Evolutionary conservation across 2,329 filamentous ascomycete species (phyloP).

Genomic region (Chrysosphaeria jannelii): DNA sequence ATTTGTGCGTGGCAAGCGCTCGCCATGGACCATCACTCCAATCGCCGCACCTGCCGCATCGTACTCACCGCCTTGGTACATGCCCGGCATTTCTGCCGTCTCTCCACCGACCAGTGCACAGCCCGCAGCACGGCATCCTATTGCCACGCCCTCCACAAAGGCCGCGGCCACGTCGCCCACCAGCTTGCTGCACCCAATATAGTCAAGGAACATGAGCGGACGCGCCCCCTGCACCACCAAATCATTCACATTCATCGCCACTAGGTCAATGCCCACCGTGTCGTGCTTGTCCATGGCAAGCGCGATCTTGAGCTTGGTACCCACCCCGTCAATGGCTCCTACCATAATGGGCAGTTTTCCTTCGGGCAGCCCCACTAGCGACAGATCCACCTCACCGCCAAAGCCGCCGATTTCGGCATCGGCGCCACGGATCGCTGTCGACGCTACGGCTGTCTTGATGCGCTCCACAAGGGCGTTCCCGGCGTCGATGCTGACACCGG

Average conservation of each 20-base stretch:
- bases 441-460: constrained; percentile 72
- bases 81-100: constrained; percentile 93
- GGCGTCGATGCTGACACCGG: constrained; percentile 80
- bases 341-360: constrained; percentile 66
- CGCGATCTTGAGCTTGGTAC: constrained; percentile 89
- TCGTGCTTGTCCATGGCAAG: constrained; percentile 72
- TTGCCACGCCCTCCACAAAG: constrained; percentile 78
- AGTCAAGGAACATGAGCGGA: constrained; percentile 89
- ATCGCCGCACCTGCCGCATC: constrained; percentile 78
- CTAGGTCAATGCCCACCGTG: constrained; percentile 85
- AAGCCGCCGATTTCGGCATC: constrained; percentile 91
- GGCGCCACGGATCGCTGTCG: constrained; percentile 59
- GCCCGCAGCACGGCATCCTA: constrained; percentile 56
- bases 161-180: constrained; percentile 45
- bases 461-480: constrained; percentile 77
- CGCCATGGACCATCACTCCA: constrained; percentile 41
- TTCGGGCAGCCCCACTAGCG: constrained; percentile 42
- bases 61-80: constrained; percentile 71
- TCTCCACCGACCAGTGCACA: constrained; percentile 91
- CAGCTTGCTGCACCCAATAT: constrained; percentile 79
- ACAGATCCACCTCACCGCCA: constrained; percentile 59
- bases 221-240: constrained; percentile 86
- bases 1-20: constrained; percentile 41
- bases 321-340: constrained; percentile 87
- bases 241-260: constrained; percentile 98